phyloP scores from a whole-genome alignment of 2,329 filamentous ascomycete genomes.

The Sclerotiophoma versabilis region DNA sequence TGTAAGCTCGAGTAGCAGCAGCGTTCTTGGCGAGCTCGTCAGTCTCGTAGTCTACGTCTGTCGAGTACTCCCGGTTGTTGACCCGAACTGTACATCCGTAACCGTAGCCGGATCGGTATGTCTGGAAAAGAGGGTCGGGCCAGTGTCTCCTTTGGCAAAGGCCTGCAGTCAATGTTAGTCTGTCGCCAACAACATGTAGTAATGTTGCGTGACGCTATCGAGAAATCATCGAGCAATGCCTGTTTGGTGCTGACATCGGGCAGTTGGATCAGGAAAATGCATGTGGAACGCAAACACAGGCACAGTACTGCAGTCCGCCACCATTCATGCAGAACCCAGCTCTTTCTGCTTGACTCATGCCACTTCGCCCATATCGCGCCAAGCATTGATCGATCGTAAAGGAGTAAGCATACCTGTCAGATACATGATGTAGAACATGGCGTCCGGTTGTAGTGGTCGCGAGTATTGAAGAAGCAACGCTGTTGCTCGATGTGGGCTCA shows the following conservation, averaged over 20 bases:
- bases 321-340: constrained; percentile 1
- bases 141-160: constrained; percentile 94
- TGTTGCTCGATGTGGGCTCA: constrained; percentile 36
- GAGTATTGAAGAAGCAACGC: constrained; percentile 32
- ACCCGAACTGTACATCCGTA: constrained; percentile 91
- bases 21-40: constrained; percentile 88
- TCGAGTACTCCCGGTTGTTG: constrained; percentile 96
- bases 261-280: background rate
- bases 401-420: constrained; percentile 48
- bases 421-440: constrained; percentile 55
- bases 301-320: background rate
- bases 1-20: constrained; percentile 93
- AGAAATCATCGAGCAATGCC: background rate
- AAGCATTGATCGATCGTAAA: background rate
- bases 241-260: background rate
- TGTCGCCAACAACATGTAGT: background rate
- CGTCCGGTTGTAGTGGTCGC: constrained; percentile 23
- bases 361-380: background rate
- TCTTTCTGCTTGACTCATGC: background rate
- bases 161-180: constrained; percentile 63
- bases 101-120: constrained; percentile 74
- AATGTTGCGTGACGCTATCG: background rate
- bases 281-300: background rate
- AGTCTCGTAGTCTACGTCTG: constrained; percentile 82
- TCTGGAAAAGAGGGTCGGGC: constrained; percentile 89